Evolutionary conservation across 345 rosid species (phyloP).

Genomic region (Moringa oleifera): DNA sequence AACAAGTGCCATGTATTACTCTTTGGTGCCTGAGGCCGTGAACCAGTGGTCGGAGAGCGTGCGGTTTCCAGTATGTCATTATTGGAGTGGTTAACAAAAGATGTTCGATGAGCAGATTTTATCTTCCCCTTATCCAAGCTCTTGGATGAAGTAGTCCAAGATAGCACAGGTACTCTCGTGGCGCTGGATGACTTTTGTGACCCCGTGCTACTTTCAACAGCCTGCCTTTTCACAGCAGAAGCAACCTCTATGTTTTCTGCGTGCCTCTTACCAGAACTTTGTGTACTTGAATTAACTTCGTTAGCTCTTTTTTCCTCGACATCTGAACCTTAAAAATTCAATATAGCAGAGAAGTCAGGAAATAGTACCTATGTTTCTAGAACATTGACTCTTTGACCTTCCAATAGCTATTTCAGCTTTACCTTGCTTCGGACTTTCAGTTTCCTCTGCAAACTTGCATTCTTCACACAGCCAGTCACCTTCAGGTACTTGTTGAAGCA

Average conservation of each 20-base stretch:
- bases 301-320: conserved; percentile 41
- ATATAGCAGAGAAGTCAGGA: conserved; percentile 17
- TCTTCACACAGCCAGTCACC: conserved; percentile 98
- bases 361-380: neutral
- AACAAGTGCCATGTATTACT: conserved; percentile 31
- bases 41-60: conserved; percentile 37
- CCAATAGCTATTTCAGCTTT: conserved; percentile 17
- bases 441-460: conserved; percentile 75
- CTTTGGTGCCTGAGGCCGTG: conserved; percentile 49
- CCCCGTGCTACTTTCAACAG: conserved; percentile 48
- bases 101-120: conserved; percentile 38
- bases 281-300: conserved; percentile 23
- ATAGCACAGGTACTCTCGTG: conserved; percentile 36
- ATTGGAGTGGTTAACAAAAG: conserved; percentile 33
- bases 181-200: conserved; percentile 59
- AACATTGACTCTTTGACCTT: conserved; percentile 5
- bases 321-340: conserved; percentile 43
- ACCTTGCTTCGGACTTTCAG: conserved; percentile 68
- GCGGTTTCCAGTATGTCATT: conserved; percentile 37
- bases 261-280: conserved; percentile 48
- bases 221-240: conserved; percentile 51
- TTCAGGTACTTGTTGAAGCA: conserved; percentile 75
- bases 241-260: conserved; percentile 50
- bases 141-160: conserved; percentile 55
- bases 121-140: conserved; percentile 55